Base-by-base conservation (phyloP, 306 rosid genomes). In the Erythrophleum fordii region DNA sequence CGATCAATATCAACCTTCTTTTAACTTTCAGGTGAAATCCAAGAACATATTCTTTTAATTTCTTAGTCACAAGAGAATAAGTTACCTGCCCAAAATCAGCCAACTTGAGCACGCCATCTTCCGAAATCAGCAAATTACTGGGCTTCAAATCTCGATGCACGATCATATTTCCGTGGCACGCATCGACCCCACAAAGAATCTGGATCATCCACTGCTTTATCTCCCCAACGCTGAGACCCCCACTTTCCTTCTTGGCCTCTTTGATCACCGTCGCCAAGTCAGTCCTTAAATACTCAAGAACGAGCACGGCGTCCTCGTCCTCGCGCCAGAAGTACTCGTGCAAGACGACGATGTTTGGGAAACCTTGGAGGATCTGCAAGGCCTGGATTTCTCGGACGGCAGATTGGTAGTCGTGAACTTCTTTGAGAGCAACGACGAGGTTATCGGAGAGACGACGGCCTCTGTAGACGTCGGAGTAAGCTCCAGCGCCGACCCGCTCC, bases 61-160 rank as follows among this genome's bases (percentile, higher is more conserved):
- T 70, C 65, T 9, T 17, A 20, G 37, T 13, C 26, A 18, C 37
- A 20, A 18, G 8, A 28, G 5, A 45, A 7, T 16, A 60, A 71
- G 8, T 76, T 76, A 95, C 99, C 99, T 93, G 99, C 52, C 99
- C 97, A 75, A 95, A 91, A 91, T 95, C 97, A 0, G 97, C 95
- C 35, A 95, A 59, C 69, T 95, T 95, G 77, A 95, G 95, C 29
- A 90, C 85, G 51, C 99, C 99, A 78, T 93, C 88, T 42, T 91
- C 94, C 0, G 93, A 87, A 76, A 95, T 76, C 86, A 95, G 80
- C 80, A 95, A 66, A 82, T 95, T 95, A 16, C 84, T 44, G 16
- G 97, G 97, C 72, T 95, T 95, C 91, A 95, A 87, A 72, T 95
- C 97, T 60, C 99, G 86, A 69, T 95, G 99, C 48, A 89, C 84